Evolutionary conservation across 2,329 filamentous ascomycete species (phyloP).

Genomic region (Neurospora sp.): DNA sequence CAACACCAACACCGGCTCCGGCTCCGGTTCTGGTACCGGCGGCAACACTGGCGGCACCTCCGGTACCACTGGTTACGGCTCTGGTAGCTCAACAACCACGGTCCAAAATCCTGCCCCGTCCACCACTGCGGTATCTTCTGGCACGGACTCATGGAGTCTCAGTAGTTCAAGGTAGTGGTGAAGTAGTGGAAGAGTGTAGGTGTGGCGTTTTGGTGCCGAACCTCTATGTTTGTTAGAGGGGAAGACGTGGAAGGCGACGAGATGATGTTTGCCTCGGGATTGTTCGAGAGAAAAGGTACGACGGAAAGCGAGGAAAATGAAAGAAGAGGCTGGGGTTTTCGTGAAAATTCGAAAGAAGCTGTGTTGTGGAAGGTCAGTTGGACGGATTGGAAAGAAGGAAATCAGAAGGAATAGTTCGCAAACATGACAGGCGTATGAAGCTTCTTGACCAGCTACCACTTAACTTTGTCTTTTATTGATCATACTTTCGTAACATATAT

Average conservation of each 20-base stretch:
- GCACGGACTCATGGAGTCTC: neutral
- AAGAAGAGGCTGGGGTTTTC: neutral
- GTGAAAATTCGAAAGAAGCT: no score
- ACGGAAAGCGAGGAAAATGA: neutral
- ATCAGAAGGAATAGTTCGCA: neutral
- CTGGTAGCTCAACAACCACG: neutral
- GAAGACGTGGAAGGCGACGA: neutral
- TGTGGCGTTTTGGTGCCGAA: neutral
- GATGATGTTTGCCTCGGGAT: neutral
- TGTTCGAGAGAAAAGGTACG: neutral
- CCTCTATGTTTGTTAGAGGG: neutral
- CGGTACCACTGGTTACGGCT: neutral
- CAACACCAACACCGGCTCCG: neutral
- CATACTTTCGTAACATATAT: neutral
- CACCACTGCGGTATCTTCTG: neutral
- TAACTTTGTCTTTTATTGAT: neutral
- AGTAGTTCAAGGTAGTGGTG: neutral
- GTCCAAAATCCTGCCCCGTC: neutral
- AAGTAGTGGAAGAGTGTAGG: neutral
- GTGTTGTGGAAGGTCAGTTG: no score
- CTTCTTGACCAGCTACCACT: neutral
- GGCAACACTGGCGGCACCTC: neutral
- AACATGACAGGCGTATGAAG: neutral
- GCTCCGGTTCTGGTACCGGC: no score
- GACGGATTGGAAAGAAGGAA: no score